A percentile compares a stretch with the other conserved stretches of the same genome.
Conservation (phyloP, 805 yeast species). For the Yarrowia hollandica region DNA sequence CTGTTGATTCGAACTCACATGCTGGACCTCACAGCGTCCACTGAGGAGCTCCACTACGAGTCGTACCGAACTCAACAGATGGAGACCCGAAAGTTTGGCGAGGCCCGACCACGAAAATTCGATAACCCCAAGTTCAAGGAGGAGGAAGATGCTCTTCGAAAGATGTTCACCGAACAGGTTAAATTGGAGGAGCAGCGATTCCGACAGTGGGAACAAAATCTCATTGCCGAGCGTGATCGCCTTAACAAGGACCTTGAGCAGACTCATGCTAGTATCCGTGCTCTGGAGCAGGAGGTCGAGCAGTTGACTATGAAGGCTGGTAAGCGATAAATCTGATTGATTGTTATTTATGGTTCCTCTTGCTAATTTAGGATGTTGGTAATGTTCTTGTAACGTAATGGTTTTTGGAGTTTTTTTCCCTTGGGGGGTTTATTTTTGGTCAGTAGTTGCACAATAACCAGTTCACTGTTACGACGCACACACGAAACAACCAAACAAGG, state of each 20-base stretch:
- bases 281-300: conserved; percentile 42
- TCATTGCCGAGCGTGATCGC: conserved; percentile 91
- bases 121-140: conserved; percentile 93
- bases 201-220: conserved; percentile 97
- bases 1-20: conserved; percentile 66
- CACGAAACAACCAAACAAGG: too few relatives aligned
- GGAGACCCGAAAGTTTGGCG: conserved; percentile 49
- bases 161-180: conserved; percentile 93
- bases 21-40: conserved; percentile 74
- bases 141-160: conserved; percentile 91
- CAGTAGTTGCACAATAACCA: too few relatives aligned
- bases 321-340: conserved; percentile 33
- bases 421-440: too few relatives aligned
- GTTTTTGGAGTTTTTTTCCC: too few relatives aligned
- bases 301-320: conserved; percentile 31
- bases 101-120: conserved; percentile 41
- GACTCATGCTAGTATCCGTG: conserved; percentile 54
- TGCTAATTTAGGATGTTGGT: conserved; percentile 24
- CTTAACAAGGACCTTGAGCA: conserved; percentile 91
- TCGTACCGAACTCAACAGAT: conserved; percentile 61
- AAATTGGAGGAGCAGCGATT: conserved; percentile 96
- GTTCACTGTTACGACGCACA: too few relatives aligned
- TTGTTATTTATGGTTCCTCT: conserved; percentile 14
- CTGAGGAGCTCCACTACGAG: conserved; percentile 72
- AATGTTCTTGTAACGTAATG: neutral